Evolutionary conservation across 2,329 filamentous ascomycete genomes (phyloP).

Genomic region (Penicillium italicum): DNA sequence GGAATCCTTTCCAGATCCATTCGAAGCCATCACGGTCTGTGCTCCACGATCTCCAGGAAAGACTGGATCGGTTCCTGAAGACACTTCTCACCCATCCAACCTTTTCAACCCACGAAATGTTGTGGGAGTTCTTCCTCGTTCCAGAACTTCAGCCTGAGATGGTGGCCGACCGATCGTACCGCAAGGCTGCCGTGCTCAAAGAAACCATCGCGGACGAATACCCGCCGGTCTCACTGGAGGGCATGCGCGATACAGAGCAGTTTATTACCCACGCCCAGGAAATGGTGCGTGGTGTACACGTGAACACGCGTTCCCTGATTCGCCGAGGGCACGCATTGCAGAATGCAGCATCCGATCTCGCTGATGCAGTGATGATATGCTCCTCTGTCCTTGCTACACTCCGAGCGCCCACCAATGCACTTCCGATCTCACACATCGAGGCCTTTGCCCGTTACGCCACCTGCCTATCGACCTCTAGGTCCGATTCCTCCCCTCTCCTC

Average conservation of each 20-base stretch:
- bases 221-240: slow-evolving; percentile 66
- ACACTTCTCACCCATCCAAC: slow-evolving; percentile 85
- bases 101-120: slow-evolving; percentile 91
- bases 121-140: slow-evolving; percentile 98
- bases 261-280: slow-evolving; percentile 90
- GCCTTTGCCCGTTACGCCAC: slow-evolving; percentile 71
- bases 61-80: slow-evolving; percentile 82
- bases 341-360: slow-evolving; percentile 54
- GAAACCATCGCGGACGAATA: slow-evolving; percentile 89
- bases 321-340: slow-evolving; percentile 72
- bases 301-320: slow-evolving; percentile 76
- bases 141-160: slow-evolving; percentile 86
- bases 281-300: slow-evolving; percentile 79
- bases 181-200: slow-evolving; percentile 76
- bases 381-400: slow-evolving; percentile 51
- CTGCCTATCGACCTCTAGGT: slow-evolving; percentile 56
- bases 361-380: slow-evolving; percentile 42
- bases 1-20: slow-evolving; percentile 88
- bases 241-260: slow-evolving; percentile 83
- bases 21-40: slow-evolving; percentile 85
- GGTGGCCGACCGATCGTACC: slow-evolving; percentile 81
- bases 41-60: slow-evolving; percentile 79
- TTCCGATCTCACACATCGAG: slow-evolving; percentile 64
- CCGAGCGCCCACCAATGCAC: slow-evolving; percentile 52
- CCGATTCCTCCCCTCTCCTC: slow-evolving; percentile 68